Evolutionary conservation across 2,329 filamentous ascomycete species (phyloP).

Genomic region (Aspergillus versicolor): DNA sequence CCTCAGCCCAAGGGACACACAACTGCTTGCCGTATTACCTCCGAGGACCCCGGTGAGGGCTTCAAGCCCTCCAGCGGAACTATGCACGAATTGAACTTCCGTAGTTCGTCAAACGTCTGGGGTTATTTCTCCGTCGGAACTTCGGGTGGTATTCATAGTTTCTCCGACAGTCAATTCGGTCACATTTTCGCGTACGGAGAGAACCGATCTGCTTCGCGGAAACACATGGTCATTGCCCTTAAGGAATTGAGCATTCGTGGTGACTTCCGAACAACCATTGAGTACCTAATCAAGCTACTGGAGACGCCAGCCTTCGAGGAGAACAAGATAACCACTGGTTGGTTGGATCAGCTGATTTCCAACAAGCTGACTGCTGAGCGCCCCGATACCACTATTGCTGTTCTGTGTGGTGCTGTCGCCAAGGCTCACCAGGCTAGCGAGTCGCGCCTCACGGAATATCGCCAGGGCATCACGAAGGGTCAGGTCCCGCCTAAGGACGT

Average conservation of each 20-base stretch:
- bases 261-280: conserved; percentile 97
- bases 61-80: conserved; percentile 99
- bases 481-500: conserved; percentile 96
- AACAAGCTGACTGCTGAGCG: conserved; percentile 96
- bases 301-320: conserved; percentile 98
- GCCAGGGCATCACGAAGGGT: conserved; percentile 86
- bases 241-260: conserved; percentile 99
- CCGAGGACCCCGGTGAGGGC: conserved; percentile 95
- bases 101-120: conserved; percentile 98
- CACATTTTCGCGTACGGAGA: conserved; percentile 99
- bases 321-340: conserved; percentile 98
- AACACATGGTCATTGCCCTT: conserved; percentile 98
- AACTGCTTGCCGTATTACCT: conserved; percentile 98
- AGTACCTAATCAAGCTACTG: conserved; percentile 97
- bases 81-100: conserved; percentile 98
- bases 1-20: conserved; percentile 95
- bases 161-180: conserved; percentile 98
- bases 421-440: conserved; percentile 96
- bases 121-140: conserved; percentile 99
- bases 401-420: conserved; percentile 90
- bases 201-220: conserved; percentile 91
- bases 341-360: conserved; percentile 97
- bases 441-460: conserved; percentile 81
- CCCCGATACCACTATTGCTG: conserved; percentile 88
- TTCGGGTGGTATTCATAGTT: conserved; percentile 95